Conservation (phyloP, 164 flowering plant genomes). For the Piper betle region DNA sequence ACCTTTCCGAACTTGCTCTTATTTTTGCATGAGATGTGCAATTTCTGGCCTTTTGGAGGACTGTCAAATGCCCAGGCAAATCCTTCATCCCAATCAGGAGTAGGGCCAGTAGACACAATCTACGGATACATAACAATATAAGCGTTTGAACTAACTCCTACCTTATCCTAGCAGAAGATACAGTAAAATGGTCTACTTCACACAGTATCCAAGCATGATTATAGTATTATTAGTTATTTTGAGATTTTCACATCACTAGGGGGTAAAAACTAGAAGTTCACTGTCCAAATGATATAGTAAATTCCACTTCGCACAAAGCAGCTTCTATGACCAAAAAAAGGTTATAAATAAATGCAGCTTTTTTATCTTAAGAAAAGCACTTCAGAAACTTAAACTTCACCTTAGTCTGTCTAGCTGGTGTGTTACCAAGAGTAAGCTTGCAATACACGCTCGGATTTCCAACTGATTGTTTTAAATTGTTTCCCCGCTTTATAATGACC, state of each 20-base stretch:
- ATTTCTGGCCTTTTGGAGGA: constrained; percentile 97
- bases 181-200: too few species aligned
- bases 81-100: constrained; percentile 93
- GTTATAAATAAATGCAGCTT: neutral
- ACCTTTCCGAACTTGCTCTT: constrained; percentile 99
- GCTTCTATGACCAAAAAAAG: neutral
- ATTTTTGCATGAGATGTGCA: constrained; percentile 96
- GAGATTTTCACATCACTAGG: too few species aligned
- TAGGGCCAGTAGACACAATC: constrained; percentile 90
- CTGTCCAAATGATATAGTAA: too few species aligned
- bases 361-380: neutral
- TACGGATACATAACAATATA: constrained; percentile 10
- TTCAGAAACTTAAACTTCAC: constrained; percentile 17
- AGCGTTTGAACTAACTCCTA: neutral
- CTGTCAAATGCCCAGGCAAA: constrained; percentile 93
- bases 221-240: too few species aligned
- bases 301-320: neutral
- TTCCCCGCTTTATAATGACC: constrained; percentile 89
- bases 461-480: constrained; percentile 92
- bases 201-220: too few species aligned
- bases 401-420: constrained; percentile 78
- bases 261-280: too few species aligned
- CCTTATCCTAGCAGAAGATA: too few species aligned
- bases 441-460: constrained; percentile 91
- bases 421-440: constrained; percentile 85